Percentiles rank a stretch among this genome's conserved stretches.
These are phyloP conservation scores for Penicillium alfredii DNA, from an alignment of 495 filamentous ascomycete species.

Conservation along the genomic window DNA sequence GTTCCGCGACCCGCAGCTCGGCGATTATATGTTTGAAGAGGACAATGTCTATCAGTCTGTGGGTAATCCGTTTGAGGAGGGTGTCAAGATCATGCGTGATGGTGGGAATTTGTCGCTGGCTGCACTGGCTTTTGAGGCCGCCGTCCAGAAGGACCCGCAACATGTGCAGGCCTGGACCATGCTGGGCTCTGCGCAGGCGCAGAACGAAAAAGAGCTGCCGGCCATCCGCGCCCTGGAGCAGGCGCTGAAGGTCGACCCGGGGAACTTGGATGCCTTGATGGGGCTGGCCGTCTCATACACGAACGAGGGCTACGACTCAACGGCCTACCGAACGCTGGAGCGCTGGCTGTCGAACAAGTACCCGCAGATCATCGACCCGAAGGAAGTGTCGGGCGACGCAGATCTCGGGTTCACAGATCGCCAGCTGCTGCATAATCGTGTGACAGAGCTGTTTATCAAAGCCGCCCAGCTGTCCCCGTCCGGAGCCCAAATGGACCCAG, in stretches of 20 bases:
- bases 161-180: slow-evolving; percentile 91
- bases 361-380: slow-evolving; percentile 64
- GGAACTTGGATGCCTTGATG: slow-evolving; percentile 87
- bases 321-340: slow-evolving; percentile 93
- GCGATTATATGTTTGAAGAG: slow-evolving; percentile 91
- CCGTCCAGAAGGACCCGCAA: slow-evolving; percentile 78
- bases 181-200: slow-evolving; percentile 85
- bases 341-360: slow-evolving; percentile 94
- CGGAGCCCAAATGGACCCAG: slow-evolving; percentile 88
- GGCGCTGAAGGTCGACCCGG: slow-evolving; percentile 77
- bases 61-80: slow-evolving; percentile 80
- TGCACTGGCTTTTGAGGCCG: slow-evolving; percentile 94
- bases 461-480: slow-evolving; percentile 87
- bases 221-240: slow-evolving; percentile 97
- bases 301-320: slow-evolving; percentile 96
- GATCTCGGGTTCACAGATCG: slow-evolving; percentile 92
- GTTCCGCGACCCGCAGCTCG: slow-evolving; percentile 64
- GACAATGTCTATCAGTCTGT: slow-evolving; percentile 79
- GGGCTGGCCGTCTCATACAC: slow-evolving; percentile 96
- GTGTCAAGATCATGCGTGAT: slow-evolving; percentile 80
- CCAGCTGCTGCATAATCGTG: slow-evolving; percentile 79
- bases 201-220: slow-evolving; percentile 96
- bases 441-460: slow-evolving; percentile 83
- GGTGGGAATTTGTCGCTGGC: slow-evolving; percentile 92
- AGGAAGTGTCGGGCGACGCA: slow-evolving; percentile 58